Percentiles rank a stretch among this genome's conserved stretches.
Evolutionary conservation across 2,329 filamentous ascomycete genomes (phyloP).

Genomic region (Pseudopithomyces maydicus): DNA sequence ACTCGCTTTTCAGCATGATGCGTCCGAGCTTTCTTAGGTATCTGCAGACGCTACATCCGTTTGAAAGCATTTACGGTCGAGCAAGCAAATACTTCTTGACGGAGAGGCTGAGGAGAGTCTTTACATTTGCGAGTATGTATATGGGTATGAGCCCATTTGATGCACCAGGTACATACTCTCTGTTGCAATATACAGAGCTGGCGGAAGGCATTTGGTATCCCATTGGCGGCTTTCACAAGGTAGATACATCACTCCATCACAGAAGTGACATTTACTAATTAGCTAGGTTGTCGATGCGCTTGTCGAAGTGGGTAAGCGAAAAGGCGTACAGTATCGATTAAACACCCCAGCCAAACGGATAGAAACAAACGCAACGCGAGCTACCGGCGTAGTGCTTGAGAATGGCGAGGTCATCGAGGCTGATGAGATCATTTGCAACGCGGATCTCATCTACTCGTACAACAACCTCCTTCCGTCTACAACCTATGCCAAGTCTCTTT

Average conservation of each 20-base stretch:
- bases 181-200: constrained; percentile 76
- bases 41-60: constrained; percentile 68
- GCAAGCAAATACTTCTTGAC: constrained; percentile 72
- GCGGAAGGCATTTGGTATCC: constrained; percentile 80
- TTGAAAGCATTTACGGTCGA: constrained; percentile 71
- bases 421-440: constrained; percentile 72
- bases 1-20: constrained; percentile 61
- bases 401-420: constrained; percentile 64
- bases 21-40: constrained; percentile 63
- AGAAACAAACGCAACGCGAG: constrained; percentile 56
- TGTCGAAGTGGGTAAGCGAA: constrained; percentile 64
- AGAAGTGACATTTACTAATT: constrained; percentile 8
- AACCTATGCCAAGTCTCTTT: constrained; percentile 48
- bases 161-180: constrained; percentile 73
- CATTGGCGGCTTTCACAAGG: constrained; percentile 70
- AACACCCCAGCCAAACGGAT: constrained; percentile 63
- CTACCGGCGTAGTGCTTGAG: constrained; percentile 64
- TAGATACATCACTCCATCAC: constrained; percentile 33
- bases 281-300: constrained; percentile 61
- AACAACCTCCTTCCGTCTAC: constrained; percentile 68
- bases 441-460: constrained; percentile 76
- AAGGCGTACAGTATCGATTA: constrained; percentile 68
- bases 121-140: constrained; percentile 82
- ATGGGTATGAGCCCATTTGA: constrained; percentile 82
- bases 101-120: constrained; percentile 70